These are phyloP conservation scores for Trichoderma atrobrunneum DNA, from an alignment of 2,329 filamentous ascomycete species.

Conservation along the genomic window DNA sequence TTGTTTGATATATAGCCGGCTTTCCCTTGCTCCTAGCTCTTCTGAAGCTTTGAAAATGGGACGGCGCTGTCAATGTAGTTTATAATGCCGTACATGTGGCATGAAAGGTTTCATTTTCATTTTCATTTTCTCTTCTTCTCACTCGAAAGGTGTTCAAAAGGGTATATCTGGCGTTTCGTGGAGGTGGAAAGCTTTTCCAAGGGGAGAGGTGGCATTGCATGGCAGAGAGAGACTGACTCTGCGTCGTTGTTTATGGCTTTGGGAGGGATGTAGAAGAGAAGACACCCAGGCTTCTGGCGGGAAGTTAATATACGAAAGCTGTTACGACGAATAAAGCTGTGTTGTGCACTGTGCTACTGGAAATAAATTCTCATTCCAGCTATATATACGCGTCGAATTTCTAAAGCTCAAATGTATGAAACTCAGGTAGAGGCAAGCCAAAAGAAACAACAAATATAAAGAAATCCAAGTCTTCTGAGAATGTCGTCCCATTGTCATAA, in stretches of 20 bases:
- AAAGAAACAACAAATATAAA: neutral
- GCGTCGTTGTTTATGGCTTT: neutral
- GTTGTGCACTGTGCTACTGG: neutral
- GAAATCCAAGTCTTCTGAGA: neutral
- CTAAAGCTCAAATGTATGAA: neutral
- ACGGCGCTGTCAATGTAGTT: neutral
- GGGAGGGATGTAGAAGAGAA: neutral
- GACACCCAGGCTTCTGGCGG: neutral
- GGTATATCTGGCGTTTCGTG: conserved; percentile 17
- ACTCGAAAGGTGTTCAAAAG: conserved; percentile 9
- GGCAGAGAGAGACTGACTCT: neutral
- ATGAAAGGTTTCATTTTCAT: neutral
- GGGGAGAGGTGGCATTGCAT: neutral
- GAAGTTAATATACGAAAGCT: neutral
- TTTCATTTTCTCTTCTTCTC: neutral
- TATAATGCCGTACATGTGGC: conserved; percentile 6
- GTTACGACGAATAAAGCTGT: neutral
- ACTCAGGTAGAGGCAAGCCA: neutral
- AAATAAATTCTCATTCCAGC: neutral
- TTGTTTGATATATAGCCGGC: neutral
- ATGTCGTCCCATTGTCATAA: neutral
- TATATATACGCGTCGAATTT: neutral
- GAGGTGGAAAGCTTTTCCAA: neutral
- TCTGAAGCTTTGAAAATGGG: neutral
- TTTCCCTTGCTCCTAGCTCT: neutral